phyloP scores from a whole-genome alignment of 2,329 filamentous ascomycete species.

The Calonectria multiphialidica region DNA sequence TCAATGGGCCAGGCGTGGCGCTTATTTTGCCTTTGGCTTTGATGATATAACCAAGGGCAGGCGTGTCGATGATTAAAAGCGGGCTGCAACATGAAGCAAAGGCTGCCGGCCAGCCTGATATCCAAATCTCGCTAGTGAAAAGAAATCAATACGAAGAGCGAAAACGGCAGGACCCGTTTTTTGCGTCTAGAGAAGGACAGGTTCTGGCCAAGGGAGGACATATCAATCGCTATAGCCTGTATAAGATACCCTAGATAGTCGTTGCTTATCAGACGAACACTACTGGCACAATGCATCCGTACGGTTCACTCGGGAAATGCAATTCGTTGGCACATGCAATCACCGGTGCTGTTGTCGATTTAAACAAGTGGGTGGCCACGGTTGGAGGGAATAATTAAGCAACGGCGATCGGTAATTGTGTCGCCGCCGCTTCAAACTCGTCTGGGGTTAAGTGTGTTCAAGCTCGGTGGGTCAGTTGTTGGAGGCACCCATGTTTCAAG shows the following conservation, averaged over 20 bases:
- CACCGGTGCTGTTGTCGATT: background rate
- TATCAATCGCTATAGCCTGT: background rate
- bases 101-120: background rate
- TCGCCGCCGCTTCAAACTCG: background rate
- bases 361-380: background rate
- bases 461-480: background rate
- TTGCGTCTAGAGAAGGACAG: background rate
- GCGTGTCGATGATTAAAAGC: background rate
- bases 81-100: background rate
- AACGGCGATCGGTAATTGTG: background rate
- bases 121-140: background rate
- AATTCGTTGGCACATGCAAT: background rate
- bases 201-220: background rate
- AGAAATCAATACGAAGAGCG: background rate
- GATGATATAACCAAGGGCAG: background rate
- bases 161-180: background rate
- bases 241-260: background rate
- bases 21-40: slow-evolving; percentile 2
- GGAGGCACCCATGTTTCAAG: background rate
- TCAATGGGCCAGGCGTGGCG: background rate
- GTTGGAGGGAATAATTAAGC: background rate
- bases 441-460: background rate
- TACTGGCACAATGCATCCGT: background rate
- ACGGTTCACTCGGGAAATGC: background rate
- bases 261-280: background rate